Evolutionary conservation across 208 protist species (phyloP).

Genomic region (Crithidia sp.): DNA sequence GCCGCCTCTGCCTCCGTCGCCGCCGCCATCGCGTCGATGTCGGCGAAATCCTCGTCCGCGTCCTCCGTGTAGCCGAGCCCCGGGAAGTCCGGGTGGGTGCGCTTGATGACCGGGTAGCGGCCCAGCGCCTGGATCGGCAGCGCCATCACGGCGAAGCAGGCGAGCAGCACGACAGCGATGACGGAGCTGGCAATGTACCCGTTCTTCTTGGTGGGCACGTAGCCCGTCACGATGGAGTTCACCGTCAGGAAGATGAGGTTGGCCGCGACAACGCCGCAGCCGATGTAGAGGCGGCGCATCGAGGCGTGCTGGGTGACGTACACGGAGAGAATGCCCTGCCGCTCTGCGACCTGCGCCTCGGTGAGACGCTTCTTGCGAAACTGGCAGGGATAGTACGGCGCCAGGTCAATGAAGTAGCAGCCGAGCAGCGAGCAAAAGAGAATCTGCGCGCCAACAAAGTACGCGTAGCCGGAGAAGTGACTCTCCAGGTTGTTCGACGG

Average conservation of each 20-base stretch:
- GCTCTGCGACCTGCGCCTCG: slow-evolving; percentile 47
- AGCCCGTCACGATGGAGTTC: slow-evolving; percentile 57
- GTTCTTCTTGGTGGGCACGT: slow-evolving; percentile 39
- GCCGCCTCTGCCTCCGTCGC: not conserved
- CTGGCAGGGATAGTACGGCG: slow-evolving; percentile 62
- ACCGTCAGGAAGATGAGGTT: slow-evolving; percentile 60
- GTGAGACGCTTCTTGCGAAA: slow-evolving; percentile 48
- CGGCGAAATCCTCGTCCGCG: slow-evolving; percentile 11
- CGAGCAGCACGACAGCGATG: slow-evolving; percentile 51
- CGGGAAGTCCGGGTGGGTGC: slow-evolving; percentile 43
- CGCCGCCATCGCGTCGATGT: slow-evolving; percentile 14
- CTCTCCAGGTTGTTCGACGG: slow-evolving; percentile 26
- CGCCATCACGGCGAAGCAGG: slow-evolving; percentile 55
- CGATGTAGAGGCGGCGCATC: slow-evolving; percentile 57
- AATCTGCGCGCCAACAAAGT: slow-evolving; percentile 59
- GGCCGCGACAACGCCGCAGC: slow-evolving; percentile 42
- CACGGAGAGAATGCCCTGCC: slow-evolving; percentile 39
- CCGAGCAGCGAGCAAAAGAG: slow-evolving; percentile 44
- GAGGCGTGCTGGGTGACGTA: slow-evolving; percentile 62
- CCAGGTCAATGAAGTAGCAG: slow-evolving; percentile 53
- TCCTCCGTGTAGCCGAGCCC: slow-evolving; percentile 44
- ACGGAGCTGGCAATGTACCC: slow-evolving; percentile 53
- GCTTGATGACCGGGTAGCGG: slow-evolving; percentile 49
- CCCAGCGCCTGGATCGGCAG: slow-evolving; percentile 77
- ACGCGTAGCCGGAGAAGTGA: slow-evolving; percentile 66